phyloP scores from a whole-genome alignment of 1,284 basidiomycete genomes.

The Moesziomyces parantarcticus region DNA sequence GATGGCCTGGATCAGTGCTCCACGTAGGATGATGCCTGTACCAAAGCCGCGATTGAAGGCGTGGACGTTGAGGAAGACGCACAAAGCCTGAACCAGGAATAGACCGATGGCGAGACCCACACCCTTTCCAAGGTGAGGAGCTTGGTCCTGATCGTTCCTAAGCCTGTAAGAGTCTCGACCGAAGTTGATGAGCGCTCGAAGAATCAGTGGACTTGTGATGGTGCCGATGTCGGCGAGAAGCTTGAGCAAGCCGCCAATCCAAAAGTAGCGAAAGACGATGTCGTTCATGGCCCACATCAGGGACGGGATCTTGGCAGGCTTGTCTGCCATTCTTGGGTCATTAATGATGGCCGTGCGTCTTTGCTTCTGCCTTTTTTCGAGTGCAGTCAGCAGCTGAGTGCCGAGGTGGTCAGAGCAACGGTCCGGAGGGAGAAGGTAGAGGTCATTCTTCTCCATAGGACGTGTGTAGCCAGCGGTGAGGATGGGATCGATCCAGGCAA shows the following conservation, averaged over 20 bases:
- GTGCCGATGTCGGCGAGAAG: slow-evolving; percentile 22
- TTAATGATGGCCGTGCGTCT: background rate
- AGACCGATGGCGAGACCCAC: slow-evolving; percentile 78
- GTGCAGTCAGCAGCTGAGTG: slow-evolving; percentile 5
- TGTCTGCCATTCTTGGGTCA: slow-evolving; percentile 10
- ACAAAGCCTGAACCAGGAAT: slow-evolving; percentile 35
- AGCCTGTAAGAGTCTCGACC: slow-evolving; percentile 75
- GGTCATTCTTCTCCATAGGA: slow-evolving; percentile 41
- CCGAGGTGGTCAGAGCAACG: slow-evolving; percentile 5
- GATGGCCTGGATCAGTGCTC: slow-evolving; percentile 40
- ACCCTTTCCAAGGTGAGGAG: slow-evolving; percentile 73
- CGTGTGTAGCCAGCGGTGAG: slow-evolving; percentile 43
- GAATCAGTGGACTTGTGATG: slow-evolving; percentile 48
- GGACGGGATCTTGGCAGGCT: slow-evolving; percentile 24
- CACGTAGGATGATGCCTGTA: slow-evolving; percentile 37
- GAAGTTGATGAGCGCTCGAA: slow-evolving; percentile 78
- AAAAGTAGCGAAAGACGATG: slow-evolving; percentile 35
- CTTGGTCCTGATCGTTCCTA: slow-evolving; percentile 69
- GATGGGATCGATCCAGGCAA: slow-evolving; percentile 40
- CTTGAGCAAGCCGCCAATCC: slow-evolving; percentile 42
- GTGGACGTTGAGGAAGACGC: slow-evolving; percentile 43
- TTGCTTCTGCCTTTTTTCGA: slow-evolving; percentile 8
- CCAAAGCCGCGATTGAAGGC: slow-evolving; percentile 41
- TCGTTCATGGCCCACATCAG: slow-evolving; percentile 44
- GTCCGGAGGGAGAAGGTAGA: slow-evolving; percentile 23